Percentiles rank a stretch among this genome's conserved stretches.
Conservation (phyloP, 305 asterid species). For the Striga hermonthica region DNA sequence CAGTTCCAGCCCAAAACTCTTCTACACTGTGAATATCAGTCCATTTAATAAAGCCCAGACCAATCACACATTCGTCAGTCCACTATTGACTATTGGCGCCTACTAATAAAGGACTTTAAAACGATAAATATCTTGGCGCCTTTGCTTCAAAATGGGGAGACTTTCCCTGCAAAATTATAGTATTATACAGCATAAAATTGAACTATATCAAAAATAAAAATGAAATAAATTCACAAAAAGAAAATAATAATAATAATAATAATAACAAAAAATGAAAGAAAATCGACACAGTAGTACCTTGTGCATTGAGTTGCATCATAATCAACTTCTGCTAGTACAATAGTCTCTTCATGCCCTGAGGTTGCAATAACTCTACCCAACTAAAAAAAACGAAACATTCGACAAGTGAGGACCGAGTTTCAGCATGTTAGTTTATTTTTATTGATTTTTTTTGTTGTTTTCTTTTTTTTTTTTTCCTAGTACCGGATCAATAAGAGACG, state of each 20-base stretch:
- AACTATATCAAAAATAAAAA: background rate
- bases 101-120: background rate
- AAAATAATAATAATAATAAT: too few species aligned
- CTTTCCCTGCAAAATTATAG: slow-evolving; percentile 32
- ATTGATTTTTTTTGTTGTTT: too few species aligned
- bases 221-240: background rate
- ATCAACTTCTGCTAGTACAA: slow-evolving; percentile 38
- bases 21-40: too few species aligned
- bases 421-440: too few species aligned
- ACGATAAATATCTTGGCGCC: slow-evolving; percentile 38
- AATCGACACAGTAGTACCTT: slow-evolving; percentile 28
- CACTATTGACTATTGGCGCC: too few species aligned
- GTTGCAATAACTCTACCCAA: slow-evolving; percentile 42
- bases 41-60: too few species aligned
- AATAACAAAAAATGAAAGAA: background rate
- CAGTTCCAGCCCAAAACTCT: too few species aligned
- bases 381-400: slow-evolving; percentile 25
- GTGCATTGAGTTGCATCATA: slow-evolving; percentile 26
- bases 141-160: slow-evolving; percentile 40
- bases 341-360: slow-evolving; percentile 36
- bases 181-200: too few species aligned
- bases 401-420: too few species aligned
- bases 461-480: too few species aligned
- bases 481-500: too few species aligned
- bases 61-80: too few species aligned